A percentile compares a stretch with the other conserved stretches of the same genome.
Conservation (phyloP, 345 rosid species). For the Brassica juncea region DNA sequence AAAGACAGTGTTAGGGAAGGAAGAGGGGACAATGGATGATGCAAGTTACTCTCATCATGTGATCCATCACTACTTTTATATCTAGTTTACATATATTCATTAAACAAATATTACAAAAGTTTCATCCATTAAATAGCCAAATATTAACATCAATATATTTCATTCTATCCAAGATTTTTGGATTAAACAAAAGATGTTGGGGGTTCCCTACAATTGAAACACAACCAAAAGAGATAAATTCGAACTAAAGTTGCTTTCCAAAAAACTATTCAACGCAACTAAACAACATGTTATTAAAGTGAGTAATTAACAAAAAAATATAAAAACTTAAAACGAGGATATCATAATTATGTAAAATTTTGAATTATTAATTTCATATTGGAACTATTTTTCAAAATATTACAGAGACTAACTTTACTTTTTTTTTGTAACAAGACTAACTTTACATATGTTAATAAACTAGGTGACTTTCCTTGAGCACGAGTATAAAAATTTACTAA, state of each 20-base stretch:
- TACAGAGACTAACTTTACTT: background rate
- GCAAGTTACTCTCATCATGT: slow-evolving; percentile 43
- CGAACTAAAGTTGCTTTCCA: background rate
- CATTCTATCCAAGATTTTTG: background rate
- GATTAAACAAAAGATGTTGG: background rate
- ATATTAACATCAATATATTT: background rate
- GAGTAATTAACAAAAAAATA: background rate
- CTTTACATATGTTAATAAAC: background rate
- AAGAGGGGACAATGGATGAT: slow-evolving; percentile 44
- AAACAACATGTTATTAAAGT: background rate
- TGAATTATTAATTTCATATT: background rate
- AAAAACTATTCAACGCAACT: background rate
- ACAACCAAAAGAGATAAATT: background rate
- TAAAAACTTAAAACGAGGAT: background rate
- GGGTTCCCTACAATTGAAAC: background rate
- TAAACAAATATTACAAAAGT: background rate
- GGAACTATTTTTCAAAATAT: background rate
- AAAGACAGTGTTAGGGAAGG: slow-evolving; percentile 41
- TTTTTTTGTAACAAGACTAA: background rate
- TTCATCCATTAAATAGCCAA: background rate
- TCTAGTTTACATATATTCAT: slow-evolving; percentile 24
- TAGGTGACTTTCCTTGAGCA: no score
- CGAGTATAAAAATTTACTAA: no score
- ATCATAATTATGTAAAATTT: background rate
- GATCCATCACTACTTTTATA: slow-evolving; percentile 31